Evolutionary conservation across 1,139 yeast genomes (phyloP).

Genomic region (Magnusiomyces tetraspermus): DNA sequence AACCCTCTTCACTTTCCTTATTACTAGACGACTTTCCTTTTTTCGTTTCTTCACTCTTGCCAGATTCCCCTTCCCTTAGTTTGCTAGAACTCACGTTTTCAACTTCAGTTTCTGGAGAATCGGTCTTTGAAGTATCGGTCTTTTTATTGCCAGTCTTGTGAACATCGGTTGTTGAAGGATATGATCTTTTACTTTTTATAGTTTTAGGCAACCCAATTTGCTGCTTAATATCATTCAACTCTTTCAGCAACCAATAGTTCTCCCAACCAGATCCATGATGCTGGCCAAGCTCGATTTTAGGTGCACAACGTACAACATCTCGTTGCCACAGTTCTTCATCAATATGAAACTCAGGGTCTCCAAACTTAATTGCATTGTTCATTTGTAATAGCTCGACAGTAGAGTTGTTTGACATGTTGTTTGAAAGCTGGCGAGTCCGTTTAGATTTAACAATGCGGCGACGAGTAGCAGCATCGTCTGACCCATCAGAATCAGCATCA

Average conservation of each 20-base stretch:
- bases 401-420: slow-evolving; percentile 6
- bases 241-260: slow-evolving; percentile 43
- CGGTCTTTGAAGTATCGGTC: no score
- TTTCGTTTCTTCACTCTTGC: no score
- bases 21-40: no score
- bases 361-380: slow-evolving; percentile 36
- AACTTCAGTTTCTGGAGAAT: no score
- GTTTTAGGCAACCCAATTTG: no score
- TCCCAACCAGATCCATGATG: slow-evolving; percentile 59
- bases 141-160: no score
- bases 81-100: no score
- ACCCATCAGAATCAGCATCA: slow-evolving; percentile 25
- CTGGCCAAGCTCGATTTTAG: slow-evolving; percentile 50
- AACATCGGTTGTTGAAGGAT: no score
- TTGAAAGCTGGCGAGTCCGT: slow-evolving; percentile 13
- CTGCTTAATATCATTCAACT: slow-evolving; percentile 27
- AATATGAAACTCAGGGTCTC: slow-evolving; percentile 59
- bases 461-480: slow-evolving; percentile 29
- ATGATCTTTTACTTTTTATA: no score
- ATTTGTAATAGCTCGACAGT: slow-evolving; percentile 36
- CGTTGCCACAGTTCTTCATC: slow-evolving; percentile 41
- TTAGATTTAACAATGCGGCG: slow-evolving; percentile 9
- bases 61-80: no score
- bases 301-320: slow-evolving; percentile 41
- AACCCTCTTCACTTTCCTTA: no score